Evolutionary conservation across 1,139 yeast species (phyloP), one percentile per base, ranked within the genome.

Genomic region (Hyphopichia fennica): DNA sequence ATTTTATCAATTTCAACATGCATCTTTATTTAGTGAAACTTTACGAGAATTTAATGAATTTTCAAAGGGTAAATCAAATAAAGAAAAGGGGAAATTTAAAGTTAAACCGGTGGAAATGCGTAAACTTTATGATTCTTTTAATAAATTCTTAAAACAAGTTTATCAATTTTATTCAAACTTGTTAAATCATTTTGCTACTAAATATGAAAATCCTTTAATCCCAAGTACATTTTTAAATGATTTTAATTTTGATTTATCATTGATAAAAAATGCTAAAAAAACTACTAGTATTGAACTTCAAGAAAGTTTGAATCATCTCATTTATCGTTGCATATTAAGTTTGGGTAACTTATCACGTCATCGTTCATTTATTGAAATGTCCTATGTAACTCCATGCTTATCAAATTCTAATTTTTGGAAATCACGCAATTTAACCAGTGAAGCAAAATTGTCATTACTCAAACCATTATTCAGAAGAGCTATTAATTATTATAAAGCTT

Each of bases 321-420:
- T 77, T 28, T 82, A 83, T 51, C 71, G 76, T 45, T 81, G 82
- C 45, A 62, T 82, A 32, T 57, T 84, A 10, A 75, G 74, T 42
- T 60, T 83, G 41, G 90, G 88, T 3, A 81, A 82, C 40, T 62
- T 82, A 19, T 72, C 82, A 2, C 74, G 89, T 41, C 84, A 82
- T 55, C 67, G 80, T 48, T 63, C 81, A 1, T 59, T 72, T 32
- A 60, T 74, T 44, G 80, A 77, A 39, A 60, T 65, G 25, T 58
- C 69, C 6, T 77, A 62, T 53, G 68, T 70, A 11, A 51, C 52
- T 13, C 77, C 77, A 1, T 57, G 66, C 41, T 45, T 62, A 17
- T 58, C 78, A 52, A 48, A 55, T 48, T 48, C 65, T 51, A 56
- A 64, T 49, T 54, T 62, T 53, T 62, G 70, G 66, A 54, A 67